These are phyloP conservation scores for Basipetospora chlamydospora DNA, from an alignment of 2,329 filamentous ascomycete genomes.

Conservation along the genomic window DNA sequence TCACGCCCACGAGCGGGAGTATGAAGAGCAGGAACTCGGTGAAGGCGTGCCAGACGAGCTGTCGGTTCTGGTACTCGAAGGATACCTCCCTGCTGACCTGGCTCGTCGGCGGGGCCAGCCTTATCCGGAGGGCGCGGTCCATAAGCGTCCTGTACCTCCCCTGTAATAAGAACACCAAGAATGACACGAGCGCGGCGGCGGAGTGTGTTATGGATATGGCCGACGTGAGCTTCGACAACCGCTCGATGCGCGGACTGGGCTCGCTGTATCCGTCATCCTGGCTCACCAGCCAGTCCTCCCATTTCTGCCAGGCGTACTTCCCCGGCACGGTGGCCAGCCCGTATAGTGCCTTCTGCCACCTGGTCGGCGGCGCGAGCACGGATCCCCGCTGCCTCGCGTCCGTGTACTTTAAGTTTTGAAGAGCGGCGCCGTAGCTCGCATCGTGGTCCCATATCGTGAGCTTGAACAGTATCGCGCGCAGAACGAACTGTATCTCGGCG, in stretches of 20 bases:
- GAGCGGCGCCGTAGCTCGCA: conserved; percentile 80
- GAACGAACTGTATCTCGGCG: conserved; percentile 63
- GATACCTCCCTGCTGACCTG: conserved; percentile 85
- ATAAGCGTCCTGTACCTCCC: conserved; percentile 83
- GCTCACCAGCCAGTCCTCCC: conserved; percentile 73
- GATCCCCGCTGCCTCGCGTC: conserved; percentile 58
- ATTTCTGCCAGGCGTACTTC: conserved; percentile 79
- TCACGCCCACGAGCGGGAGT: conserved; percentile 89
- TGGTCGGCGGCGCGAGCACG: conserved; percentile 56
- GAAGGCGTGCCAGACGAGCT: conserved; percentile 99
- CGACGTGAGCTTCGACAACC: conserved; percentile 56
- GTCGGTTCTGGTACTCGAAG: conserved; percentile 93
- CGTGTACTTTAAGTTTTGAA: conserved; percentile 83
- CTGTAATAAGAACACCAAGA: conserved; percentile 80
- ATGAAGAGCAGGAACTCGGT: conserved; percentile 97
- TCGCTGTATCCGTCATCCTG: conserved; percentile 62
- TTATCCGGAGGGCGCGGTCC: conserved; percentile 70
- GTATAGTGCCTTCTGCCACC: conserved; percentile 70
- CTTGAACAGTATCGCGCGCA: conserved; percentile 79
- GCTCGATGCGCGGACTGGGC: conserved; percentile 32
- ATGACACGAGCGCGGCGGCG: conserved; percentile 67
- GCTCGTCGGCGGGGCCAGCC: conserved; percentile 70
- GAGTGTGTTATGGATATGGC: conserved; percentile 61
- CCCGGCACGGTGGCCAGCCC: conserved; percentile 77
- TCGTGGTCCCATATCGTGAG: conserved; percentile 94